Conservation (phyloP, 73 alveolate species). For the Effrenium voratum region DNA sequence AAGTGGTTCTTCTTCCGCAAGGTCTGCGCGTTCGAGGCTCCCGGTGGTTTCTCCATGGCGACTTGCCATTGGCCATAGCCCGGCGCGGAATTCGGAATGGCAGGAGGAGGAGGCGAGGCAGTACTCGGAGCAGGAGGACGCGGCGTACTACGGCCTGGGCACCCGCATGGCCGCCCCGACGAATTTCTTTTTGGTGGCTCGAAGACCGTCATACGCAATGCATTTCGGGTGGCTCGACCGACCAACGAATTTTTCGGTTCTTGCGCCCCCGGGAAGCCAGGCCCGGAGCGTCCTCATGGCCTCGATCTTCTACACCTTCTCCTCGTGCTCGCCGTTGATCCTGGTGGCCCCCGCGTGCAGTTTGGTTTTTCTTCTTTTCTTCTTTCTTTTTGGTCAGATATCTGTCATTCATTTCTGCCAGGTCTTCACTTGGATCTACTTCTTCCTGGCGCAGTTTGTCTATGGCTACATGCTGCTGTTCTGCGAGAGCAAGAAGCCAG, state of each 20-base stretch:
- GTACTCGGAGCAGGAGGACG: constrained; percentile 64
- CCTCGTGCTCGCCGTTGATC: constrained; percentile 86
- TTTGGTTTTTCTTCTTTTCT: too few species aligned
- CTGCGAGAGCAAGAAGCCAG: constrained; percentile 91
- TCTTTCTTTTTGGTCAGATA: too few species aligned
- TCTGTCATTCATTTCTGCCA: too few species aligned
- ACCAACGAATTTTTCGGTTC: too few species aligned
- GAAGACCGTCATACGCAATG: background rate
- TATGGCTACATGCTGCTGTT: constrained; percentile 70
- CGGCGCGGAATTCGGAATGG: background rate
- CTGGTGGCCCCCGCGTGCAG: too few species aligned
- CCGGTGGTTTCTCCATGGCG: background rate
- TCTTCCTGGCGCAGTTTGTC: constrained; percentile 84
- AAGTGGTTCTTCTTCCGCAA: constrained; percentile 89
- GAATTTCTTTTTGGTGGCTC: background rate
- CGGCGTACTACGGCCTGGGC: constrained; percentile 74
- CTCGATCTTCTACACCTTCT: constrained; percentile 45
- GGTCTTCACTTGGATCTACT: constrained; percentile 91
- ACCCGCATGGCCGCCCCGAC: constrained; percentile 38
- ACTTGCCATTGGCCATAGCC: background rate
- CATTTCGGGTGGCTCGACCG: too few species aligned
- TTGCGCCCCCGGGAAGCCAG: too few species aligned
- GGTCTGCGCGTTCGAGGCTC: constrained; percentile 71
- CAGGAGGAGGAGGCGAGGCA: constrained; percentile 70
- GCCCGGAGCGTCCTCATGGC: constrained; percentile 71